Evolutionary conservation across 2,329 filamentous ascomycete genomes (phyloP).

Genomic region (Hypomyces rosellus): DNA sequence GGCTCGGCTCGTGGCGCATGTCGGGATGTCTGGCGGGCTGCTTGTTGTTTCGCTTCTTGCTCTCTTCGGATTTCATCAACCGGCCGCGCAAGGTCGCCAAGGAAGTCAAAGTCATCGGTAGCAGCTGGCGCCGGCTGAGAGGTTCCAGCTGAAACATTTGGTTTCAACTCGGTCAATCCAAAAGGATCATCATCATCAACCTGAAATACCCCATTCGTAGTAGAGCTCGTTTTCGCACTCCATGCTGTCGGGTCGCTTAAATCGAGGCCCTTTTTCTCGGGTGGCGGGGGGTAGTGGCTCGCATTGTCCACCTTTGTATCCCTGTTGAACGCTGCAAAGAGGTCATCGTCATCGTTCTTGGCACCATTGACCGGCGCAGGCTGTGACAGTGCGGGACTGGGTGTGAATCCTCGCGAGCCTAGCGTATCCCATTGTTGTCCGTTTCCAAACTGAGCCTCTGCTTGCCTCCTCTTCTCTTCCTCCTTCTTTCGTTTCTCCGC

Average conservation of each 20-base stretch:
- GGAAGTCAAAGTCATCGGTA: conserved; percentile 57
- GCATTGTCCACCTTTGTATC: conserved; percentile 61
- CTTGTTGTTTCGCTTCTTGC: conserved; percentile 28
- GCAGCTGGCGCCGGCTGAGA: conserved; percentile 21
- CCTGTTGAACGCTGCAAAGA: conserved; percentile 62
- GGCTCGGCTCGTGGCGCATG: conserved; percentile 39
- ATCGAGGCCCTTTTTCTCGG: conserved; percentile 39
- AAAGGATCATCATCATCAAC: conserved; percentile 85
- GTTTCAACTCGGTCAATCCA: conserved; percentile 62
- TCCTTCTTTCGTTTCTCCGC: conserved; percentile 65
- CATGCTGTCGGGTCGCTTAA: conserved; percentile 50
- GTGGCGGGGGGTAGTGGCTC: conserved; percentile 55
- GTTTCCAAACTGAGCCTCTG: conserved; percentile 72
- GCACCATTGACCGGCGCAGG: conserved; percentile 13
- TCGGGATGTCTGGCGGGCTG: conserved; percentile 12
- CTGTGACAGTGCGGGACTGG: conserved; percentile 19
- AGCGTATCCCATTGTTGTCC: conserved; percentile 70
- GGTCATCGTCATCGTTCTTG: conserved; percentile 49
- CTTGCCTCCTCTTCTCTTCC: conserved; percentile 62
- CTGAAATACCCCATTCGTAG: conserved; percentile 32
- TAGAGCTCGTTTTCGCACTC: conserved; percentile 23
- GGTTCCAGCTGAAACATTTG: conserved; percentile 19
- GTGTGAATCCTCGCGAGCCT: conserved; percentile 47
- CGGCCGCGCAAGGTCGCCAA: conserved; percentile 58
- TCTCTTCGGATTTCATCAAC: conserved; percentile 56